phyloP scores from a whole-genome alignment of 441 rosid genomes.

The Populus tomentosa region DNA sequence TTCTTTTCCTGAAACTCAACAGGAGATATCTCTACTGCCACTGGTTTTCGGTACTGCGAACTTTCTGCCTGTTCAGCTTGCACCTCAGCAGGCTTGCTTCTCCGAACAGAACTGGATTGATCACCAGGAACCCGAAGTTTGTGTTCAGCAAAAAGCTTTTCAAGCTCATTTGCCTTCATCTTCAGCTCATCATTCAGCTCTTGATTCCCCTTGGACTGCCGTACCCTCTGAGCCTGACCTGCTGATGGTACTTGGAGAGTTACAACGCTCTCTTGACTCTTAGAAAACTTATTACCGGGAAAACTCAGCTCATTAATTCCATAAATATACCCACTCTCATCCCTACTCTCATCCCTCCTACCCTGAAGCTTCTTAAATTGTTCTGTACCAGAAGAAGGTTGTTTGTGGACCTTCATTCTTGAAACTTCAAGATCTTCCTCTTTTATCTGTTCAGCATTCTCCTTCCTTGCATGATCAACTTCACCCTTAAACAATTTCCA shows the following conservation, averaged over 20 bases:
- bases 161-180: constrained; percentile 92
- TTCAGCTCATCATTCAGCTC: constrained; percentile 87
- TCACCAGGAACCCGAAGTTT: constrained; percentile 87
- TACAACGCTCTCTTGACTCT: constrained; percentile 39
- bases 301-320: constrained; percentile 38
- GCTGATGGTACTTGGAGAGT: constrained; percentile 22
- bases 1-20: constrained; percentile 38
- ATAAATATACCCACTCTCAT: constrained; percentile 24
- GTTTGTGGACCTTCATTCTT: constrained; percentile 51
- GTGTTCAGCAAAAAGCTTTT: constrained; percentile 94
- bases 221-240: constrained; percentile 71
- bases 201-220: constrained; percentile 88
- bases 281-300: constrained; percentile 35
- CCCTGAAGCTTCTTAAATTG: constrained; percentile 49
- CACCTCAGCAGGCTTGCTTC: constrained; percentile 57
- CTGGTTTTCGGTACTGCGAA: constrained; percentile 42
- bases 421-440: constrained; percentile 47
- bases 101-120: constrained; percentile 66
- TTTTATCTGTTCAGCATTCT: constrained; percentile 29
- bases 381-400: constrained; percentile 41
- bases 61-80: constrained; percentile 45
- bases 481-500: constrained; percentile 37
- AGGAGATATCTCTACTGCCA: constrained; percentile 37
- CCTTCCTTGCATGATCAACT: constrained; percentile 41
- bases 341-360: constrained; percentile 36